Base-by-base conservation (phyloP, 352 stramenopile genomes). In the Lagenidium giganteum region DNA sequence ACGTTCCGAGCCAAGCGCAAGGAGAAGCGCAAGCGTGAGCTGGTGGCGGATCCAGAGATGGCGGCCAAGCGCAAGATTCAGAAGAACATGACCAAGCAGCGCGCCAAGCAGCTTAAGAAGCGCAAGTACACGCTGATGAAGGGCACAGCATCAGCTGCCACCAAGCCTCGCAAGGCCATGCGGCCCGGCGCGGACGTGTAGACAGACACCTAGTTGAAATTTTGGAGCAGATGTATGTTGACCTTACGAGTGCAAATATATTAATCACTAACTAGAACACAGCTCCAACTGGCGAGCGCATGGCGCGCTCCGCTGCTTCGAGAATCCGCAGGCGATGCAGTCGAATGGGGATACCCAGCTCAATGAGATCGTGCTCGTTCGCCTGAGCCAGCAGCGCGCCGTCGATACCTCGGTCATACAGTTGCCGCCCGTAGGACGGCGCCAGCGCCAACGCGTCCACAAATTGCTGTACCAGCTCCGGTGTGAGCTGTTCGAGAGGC, bases 91-190 rank as follows among this genome's bases (percentile, higher is more conserved):
- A 60, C 75, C 25, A 96, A 96, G 60, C 73, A 73, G 33, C 65
- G 52, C 26, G 63, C 70, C 17, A 93, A 93, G 66, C 78, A 95
- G 57, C 41, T 92, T 33, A 87, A 88, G 50, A 94, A 95, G 59
- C 78, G 84, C 54, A 95, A 95, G 63, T 76, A 84, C 49, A 67
- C 76, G n/a, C 63, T 93, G 23, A 47, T 93, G 41, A 95, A 95
- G 58, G 83, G 83, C 28, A 77, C 78, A 4, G 51, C 63, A 4
- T 88, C 79, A 31, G 69, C 70, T n/a, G 78, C 61, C 33, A 66
- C 73, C 24, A 66, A 65, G 8, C 57, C 70, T 16, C 65, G 50
- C 26, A 91, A 91, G 65, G 54, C 64, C 29, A 54, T 63, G 51
- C 79, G 79, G 27, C 79, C 79, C 20, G 76, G 79, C 36, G 70